Evolutionary conservation across 2,329 filamentous ascomycete genomes (phyloP).

Genomic region (Ceratocystis harringtonii): DNA sequence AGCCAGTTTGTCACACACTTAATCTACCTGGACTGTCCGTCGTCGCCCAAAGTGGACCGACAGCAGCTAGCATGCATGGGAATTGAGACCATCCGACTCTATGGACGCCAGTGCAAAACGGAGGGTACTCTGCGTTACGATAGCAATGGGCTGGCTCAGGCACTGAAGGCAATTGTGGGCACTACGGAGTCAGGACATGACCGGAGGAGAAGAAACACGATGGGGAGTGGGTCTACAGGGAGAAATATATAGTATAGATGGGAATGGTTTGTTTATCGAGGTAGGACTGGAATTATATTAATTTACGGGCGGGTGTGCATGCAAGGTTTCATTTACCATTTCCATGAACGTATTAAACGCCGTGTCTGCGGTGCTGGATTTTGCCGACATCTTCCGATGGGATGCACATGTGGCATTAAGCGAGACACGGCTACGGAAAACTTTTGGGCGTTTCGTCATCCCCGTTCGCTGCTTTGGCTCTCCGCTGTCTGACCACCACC

Average conservation of each 20-base stretch:
- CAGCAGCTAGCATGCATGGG: conserved; percentile 48
- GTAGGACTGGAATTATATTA: neutral
- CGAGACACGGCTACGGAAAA: no score
- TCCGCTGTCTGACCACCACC: no score
- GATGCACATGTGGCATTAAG: no score
- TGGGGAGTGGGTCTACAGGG: conserved; percentile 21
- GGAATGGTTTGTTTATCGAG: neutral
- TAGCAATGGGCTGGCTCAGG: conserved; percentile 54
- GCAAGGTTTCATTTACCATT: neutral
- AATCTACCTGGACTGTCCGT: conserved; percentile 58
- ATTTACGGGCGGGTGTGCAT: neutral
- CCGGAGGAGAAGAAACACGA: conserved; percentile 32
- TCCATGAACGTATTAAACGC: no score
- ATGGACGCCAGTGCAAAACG: conserved; percentile 44
- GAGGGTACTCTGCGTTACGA: conserved; percentile 50
- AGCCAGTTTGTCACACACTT: conserved; percentile 67
- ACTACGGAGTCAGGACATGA: conserved; percentile 28
- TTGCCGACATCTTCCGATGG: no score
- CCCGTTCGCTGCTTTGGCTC: no score
- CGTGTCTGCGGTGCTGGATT: no score
- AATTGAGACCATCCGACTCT: conserved; percentile 62
- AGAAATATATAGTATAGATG: neutral
- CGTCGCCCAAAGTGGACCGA: conserved; percentile 55
- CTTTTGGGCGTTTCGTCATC: no score
- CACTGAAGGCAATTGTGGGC: conserved; percentile 63